Conservation (phyloP, 371 early-diverging fungal species). For the Mucor saturninus region DNA sequence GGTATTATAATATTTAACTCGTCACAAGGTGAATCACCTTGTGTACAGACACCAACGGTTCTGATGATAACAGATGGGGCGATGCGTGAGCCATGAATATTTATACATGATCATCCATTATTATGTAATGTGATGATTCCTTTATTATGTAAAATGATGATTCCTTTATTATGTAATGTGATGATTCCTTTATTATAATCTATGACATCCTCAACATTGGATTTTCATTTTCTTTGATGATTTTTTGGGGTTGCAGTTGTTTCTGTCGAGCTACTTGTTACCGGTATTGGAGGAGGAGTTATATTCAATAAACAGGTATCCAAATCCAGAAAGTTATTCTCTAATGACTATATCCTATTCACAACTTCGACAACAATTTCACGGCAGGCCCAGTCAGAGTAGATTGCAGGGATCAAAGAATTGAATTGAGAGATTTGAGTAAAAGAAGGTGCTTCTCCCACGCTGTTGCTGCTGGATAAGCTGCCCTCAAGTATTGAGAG, state of each 20-base stretch:
- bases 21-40: too few relatives aligned
- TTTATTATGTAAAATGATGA: too few relatives aligned
- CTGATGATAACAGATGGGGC: too few relatives aligned
- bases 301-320: constrained; percentile 18
- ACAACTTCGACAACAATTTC: constrained; percentile 12
- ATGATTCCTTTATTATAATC: too few relatives aligned
- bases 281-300: constrained; percentile 15
- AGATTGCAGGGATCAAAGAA: constrained; percentile 15
- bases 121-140: too few relatives aligned
- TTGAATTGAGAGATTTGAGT: constrained; percentile 18
- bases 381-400: constrained; percentile 5
- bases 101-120: too few relatives aligned
- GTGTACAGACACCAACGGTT: too few relatives aligned
- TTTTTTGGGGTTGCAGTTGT: constrained; percentile 15
- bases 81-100: too few relatives aligned
- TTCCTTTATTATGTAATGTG: too few relatives aligned
- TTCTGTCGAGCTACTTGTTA: constrained; percentile 19
- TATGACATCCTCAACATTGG: too few relatives aligned
- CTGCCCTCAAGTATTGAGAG: constrained; percentile 2
- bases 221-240: constrained; percentile 21
- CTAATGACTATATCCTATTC: constrained; percentile 9
- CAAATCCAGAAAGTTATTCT: constrained; percentile 16
- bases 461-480: constrained; percentile 8
- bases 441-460: constrained; percentile 4
- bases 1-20: too few relatives aligned